phyloP scores from a whole-genome alignment of 768 basidiomycete species.

The Tricholoma furcatifolium region DNA sequence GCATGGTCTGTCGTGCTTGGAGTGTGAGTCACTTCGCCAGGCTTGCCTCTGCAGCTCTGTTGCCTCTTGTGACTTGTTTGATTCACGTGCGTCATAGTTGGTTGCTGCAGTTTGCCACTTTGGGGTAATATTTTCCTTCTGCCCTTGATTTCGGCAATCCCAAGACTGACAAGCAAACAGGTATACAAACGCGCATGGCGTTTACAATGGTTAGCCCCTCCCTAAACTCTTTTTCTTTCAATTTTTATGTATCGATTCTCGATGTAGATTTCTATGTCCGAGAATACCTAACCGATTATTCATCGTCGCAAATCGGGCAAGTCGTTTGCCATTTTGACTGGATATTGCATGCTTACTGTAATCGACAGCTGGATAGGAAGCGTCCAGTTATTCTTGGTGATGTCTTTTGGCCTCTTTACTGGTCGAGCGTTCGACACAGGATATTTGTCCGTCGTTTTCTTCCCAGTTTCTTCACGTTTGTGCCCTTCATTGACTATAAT shows the following conservation, averaged over 20 bases:
- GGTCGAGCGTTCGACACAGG: slow-evolving; percentile 26
- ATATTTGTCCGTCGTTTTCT: slow-evolving; percentile 20
- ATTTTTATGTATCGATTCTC: not conserved
- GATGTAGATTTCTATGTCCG: slow-evolving; percentile 25
- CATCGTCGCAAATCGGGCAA: slow-evolving; percentile 26
- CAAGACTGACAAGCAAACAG: slow-evolving; percentile 5
- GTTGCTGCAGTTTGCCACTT: slow-evolving; percentile 23
- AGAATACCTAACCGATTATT: slow-evolving; percentile 20
- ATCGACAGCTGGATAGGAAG: slow-evolving; percentile 27
- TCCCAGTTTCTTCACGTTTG: not conserved
- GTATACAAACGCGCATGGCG: slow-evolving; percentile 23
- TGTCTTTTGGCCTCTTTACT: slow-evolving; percentile 24
- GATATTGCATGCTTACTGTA: not conserved
- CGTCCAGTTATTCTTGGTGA: slow-evolving; percentile 23
- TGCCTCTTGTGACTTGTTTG: not conserved
- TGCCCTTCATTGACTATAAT: not conserved
- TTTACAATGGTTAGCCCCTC: slow-evolving; percentile 19
- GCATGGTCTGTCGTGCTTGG: slow-evolving; percentile 26
- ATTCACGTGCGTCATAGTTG: slow-evolving; percentile 13
- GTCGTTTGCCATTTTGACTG: not conserved
- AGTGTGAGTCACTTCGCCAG: slow-evolving; percentile 19
- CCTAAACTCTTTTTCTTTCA: not conserved
- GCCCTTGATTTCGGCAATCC: not conserved
- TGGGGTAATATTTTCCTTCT: slow-evolving; percentile 18
- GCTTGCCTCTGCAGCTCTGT: too few relatives aligned